Conservation (phyloP, 331 rosid species). For the Rosa hybrid region DNA sequence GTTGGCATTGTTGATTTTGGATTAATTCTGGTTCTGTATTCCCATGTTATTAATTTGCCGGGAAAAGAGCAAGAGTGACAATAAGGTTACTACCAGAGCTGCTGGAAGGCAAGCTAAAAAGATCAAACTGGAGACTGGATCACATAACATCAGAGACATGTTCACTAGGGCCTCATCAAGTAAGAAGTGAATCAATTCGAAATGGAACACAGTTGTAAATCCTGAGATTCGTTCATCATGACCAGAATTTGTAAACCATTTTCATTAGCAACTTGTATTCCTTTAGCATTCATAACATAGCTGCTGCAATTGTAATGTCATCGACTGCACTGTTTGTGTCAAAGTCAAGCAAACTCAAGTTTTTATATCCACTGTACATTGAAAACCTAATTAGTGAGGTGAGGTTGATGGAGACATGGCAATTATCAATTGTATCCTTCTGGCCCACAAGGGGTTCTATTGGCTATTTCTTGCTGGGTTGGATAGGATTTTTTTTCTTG, state of each 20-base stretch:
- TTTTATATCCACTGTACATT: not conserved
- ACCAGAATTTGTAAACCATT: not conserved
- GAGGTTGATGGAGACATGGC: not conserved
- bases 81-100: conserved; percentile 42
- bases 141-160: conserved; percentile 81
- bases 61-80: conserved; percentile 47
- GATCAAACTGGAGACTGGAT: conserved; percentile 69
- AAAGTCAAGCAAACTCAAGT: not conserved
- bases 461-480: not conserved
- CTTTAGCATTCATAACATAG: not conserved
- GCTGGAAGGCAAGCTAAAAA: conserved; percentile 72
- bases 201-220: not conserved
- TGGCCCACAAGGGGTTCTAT: conserved; percentile 11
- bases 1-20: not conserved
- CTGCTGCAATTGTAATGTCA: not conserved
- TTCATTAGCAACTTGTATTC: not conserved
- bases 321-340: not conserved
- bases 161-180: conserved; percentile 69
- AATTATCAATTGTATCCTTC: not conserved
- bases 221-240: not conserved
- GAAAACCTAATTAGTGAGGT: not conserved
- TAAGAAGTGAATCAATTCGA: conserved; percentile 41
- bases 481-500: not conserved
- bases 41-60: conserved; percentile 17
- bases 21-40: conserved; percentile 1